phyloP scores from a whole-genome alignment of 495 filamentous ascomycete genomes.

The Neurospora hispaniola region DNA sequence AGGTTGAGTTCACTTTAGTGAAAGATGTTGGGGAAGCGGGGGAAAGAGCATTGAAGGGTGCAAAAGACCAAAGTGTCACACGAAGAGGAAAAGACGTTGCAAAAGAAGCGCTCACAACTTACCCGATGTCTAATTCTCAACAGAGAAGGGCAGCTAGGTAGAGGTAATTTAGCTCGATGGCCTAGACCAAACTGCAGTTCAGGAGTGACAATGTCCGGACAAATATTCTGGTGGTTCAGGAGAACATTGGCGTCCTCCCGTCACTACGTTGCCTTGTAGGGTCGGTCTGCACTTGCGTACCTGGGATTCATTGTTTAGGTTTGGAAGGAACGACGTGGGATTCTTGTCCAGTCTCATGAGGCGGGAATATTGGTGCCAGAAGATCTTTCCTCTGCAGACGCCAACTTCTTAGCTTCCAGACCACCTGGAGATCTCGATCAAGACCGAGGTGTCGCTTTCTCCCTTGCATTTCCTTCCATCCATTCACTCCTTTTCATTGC shows the following conservation, averaged over 20 bases:
- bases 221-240: neutral
- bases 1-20: neutral
- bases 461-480: neutral
- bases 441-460: neutral
- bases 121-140: neutral
- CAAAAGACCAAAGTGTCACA: neutral
- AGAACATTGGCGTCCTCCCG: neutral
- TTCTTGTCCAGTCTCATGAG: neutral
- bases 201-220: neutral
- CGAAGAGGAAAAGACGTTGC: neutral
- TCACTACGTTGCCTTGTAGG: neutral
- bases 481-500: neutral
- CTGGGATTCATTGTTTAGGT: no score
- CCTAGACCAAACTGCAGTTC: neutral
- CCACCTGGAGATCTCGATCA: neutral
- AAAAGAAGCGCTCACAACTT: neutral
- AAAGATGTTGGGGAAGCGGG: neutral
- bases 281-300: no score
- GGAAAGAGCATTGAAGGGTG: neutral
- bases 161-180: neutral
- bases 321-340: neutral
- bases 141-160: neutral
- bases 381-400: neutral
- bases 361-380: neutral
- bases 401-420: neutral